Conservation (phyloP, 129 eudicot species). For the Saposhnikovia divaricata region DNA sequence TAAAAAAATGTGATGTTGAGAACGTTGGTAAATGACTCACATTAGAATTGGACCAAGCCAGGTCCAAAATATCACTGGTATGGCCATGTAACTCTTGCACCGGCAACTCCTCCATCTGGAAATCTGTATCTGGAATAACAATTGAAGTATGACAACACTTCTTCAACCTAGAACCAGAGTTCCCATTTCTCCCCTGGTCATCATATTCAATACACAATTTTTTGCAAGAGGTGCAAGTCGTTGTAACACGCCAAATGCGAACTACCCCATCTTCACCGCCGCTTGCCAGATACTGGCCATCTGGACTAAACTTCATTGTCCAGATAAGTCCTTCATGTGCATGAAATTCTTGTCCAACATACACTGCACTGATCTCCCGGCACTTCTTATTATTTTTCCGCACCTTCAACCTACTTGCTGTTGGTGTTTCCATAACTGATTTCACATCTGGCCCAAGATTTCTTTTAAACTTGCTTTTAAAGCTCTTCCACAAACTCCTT, state of each 20-base stretch:
- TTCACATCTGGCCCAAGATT: slow-evolving; percentile 8
- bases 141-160: slow-evolving; percentile 18
- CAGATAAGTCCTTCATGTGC: slow-evolving; percentile 44
- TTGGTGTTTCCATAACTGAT: slow-evolving; percentile 9
- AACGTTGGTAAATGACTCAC: slow-evolving; percentile 24
- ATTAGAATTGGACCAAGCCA: slow-evolving; percentile 58
- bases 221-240: slow-evolving; percentile 15
- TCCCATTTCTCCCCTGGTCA: background rate
- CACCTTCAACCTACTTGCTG: slow-evolving; percentile 23
- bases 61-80: slow-evolving; percentile 37
- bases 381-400: slow-evolving; percentile 24
- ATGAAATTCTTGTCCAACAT: slow-evolving; percentile 36
- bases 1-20: background rate
- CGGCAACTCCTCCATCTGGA: slow-evolving; percentile 39
- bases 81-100: slow-evolving; percentile 44
- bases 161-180: slow-evolving; percentile 4
- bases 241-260: slow-evolving; percentile 38
- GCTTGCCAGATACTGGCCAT: slow-evolving; percentile 47
- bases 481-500: slow-evolving; percentile 33
- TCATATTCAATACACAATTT: background rate
- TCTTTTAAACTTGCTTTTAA: slow-evolving; percentile 23
- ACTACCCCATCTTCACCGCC: slow-evolving; percentile 59
- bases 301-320: slow-evolving; percentile 55
- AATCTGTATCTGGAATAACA: slow-evolving; percentile 37
- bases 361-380: slow-evolving; percentile 37